Base-by-base conservation (phyloP, 345 rosid species). In the Boechera retrofracta region DNA sequence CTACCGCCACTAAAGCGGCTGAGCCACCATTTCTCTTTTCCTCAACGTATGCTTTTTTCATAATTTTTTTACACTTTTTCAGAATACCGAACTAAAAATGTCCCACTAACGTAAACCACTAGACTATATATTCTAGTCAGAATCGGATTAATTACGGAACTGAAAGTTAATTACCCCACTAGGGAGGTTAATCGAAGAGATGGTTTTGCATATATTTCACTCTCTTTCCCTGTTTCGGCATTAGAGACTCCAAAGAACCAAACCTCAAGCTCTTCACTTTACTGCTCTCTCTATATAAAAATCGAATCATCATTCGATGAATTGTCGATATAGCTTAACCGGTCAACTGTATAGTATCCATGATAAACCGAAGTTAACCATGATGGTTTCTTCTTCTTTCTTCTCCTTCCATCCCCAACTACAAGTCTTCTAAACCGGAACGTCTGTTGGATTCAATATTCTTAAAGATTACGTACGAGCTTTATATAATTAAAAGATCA, bases 171-270 rank as follows among this genome's bases (percentile, higher is more conserved):
- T 76, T 77, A 89, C 97, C 88, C 79, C 79, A 44, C 80, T 73
- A 3, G 64, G 62, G 31, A 80, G 83, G 52, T 75, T 85, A 58
- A 58, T 81, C 78, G 64, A 89, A 85, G 38, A 91, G 74, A 85
- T 88, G 88, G 64, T 86, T 84, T 36, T 92, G 96, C 60, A 92
- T 65, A 51, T 82, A 83, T 58, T 85, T 86, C 57, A 59, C 87
- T 75, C 42, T 79, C 83, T 62, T 87, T 86, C 6, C 93, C 89
- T 32, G 80, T 75, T 47, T 55, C 77, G 36, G 76, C 68, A 75
- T 87, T 85, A 0, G 80, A 88, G 15, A 87, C 82, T 52, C 89
- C 94, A n/a, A 90, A 92, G 7, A 86, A 72, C 92, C 97, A 90
- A 59, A 89, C 7, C 80, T 88, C 95, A 11, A 82, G 69, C 77